Percentiles rank a stretch among this genome's conserved stretches.
Evolutionary conservation across 805 yeast genomes (phyloP).

Genomic region (Barnettozyma siamensis): DNA sequence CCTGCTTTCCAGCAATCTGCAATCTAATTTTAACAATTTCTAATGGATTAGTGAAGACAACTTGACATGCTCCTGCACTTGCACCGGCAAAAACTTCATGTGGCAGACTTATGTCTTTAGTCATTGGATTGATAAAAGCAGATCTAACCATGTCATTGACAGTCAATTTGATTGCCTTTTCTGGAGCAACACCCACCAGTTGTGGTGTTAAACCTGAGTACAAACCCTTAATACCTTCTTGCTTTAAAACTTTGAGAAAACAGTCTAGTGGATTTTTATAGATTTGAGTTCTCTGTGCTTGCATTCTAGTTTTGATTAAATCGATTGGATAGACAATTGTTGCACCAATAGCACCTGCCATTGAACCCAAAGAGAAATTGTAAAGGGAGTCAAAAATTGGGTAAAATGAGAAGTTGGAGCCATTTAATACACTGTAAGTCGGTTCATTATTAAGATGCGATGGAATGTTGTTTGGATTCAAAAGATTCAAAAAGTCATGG

Average conservation of each 20-base stretch:
- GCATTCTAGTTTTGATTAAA: slow-evolving; percentile 94
- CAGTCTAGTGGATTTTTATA: slow-evolving; percentile 86
- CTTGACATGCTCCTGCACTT: slow-evolving; percentile 95
- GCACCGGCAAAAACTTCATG: slow-evolving; percentile 88
- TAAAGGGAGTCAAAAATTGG: slow-evolving; percentile 81
- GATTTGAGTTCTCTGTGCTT: slow-evolving; percentile 74
- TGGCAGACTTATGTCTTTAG: slow-evolving; percentile 43
- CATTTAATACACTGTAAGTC: background rate
- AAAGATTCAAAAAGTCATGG: slow-evolving; percentile 35
- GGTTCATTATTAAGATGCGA: slow-evolving; percentile 22
- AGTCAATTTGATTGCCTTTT: slow-evolving; percentile 92
- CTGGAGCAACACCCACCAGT: slow-evolving; percentile 96
- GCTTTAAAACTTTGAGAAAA: slow-evolving; percentile 63
- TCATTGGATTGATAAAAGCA: slow-evolving; percentile 48
- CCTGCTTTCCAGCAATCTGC: slow-evolving; percentile 82
- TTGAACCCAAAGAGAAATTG: slow-evolving; percentile 84
- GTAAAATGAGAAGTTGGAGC: slow-evolving; percentile 37
- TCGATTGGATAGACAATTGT: slow-evolving; percentile 96
- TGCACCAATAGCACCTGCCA: slow-evolving; percentile 99
- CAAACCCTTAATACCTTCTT: slow-evolving; percentile 80
- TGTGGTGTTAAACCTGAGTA: slow-evolving; percentile 94
- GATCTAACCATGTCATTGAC: slow-evolving; percentile 86
- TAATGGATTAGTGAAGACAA: slow-evolving; percentile 89
- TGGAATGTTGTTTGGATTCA: slow-evolving; percentile 33
- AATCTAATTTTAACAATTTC: slow-evolving; percentile 93